Base-by-base conservation (phyloP, 1,284 basidiomycete species). In the Erythrobasidium hasegawianum region DNA sequence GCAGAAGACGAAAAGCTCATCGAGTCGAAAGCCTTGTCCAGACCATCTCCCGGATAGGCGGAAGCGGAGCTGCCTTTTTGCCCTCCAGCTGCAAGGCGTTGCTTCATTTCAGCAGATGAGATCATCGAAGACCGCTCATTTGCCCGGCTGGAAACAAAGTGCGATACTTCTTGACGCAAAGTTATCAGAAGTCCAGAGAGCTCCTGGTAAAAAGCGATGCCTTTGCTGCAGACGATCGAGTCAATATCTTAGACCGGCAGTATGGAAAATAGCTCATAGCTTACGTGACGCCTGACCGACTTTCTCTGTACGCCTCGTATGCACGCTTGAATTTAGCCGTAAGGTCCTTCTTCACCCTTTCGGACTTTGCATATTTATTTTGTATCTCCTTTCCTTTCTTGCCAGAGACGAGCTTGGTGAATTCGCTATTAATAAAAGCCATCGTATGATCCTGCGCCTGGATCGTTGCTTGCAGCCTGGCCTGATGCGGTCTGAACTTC, bases 401-500 rank as follows among this genome's bases (percentile, higher is more conserved):
- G 26, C 86, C 80, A 29, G 90, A 87, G 68, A 84, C 86, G 33
- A 91, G 80, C 3, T 79, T 79, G 69, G 88, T 87, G 82, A 88
- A 89, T 9, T 88, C 77, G 14, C 81, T 77, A n/a, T 85, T 81
- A 2, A 94, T 80, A 70, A 90, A 87, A 58, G 87, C 82, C 11
- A 96, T 74, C 0, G 85, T 81, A 13, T 81, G 76, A 70, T 89
- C 85, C 71, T 95, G 89, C 38, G 89, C 86, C 57, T 87, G 85
- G 1, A 90, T 81, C 0, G 89, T 90, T 0, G 87, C 82, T 1
- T 83, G 80, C 1, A 97, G 80, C 2, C 90, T 84, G 55, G 87
- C 85, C 76, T 96, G 92, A 75, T 90, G 93, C 0, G 93, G 90
- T 22, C 85, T 83, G 81, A 97, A 97, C 78, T 97, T 97, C 77